Base-by-base conservation (phyloP, 306 rosid genomes). In the Cicer judaicum region DNA sequence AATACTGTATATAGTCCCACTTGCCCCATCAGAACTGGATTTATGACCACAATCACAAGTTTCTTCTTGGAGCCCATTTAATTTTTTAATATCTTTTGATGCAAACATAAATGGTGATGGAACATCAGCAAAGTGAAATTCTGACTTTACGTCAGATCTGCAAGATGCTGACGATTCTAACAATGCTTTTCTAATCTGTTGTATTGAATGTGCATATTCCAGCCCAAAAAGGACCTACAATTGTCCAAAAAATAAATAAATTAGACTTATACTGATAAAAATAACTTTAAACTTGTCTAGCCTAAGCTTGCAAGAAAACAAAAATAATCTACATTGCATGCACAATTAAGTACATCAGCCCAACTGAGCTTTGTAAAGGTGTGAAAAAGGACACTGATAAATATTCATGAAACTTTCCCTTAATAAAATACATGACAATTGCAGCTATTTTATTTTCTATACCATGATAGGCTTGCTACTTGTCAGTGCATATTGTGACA, bases 161-260 rank as follows among this genome's bases (percentile, higher is more conserved):
- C 82, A 64, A 41, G 74, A 78, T 9, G 39, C 52, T 56, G 66
- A 82, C 64, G 79, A 73, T 71, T 88, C 89, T 43, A 46, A 42
- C 54, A 88, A 63, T 69, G 72, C 68, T 78, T 86, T 72, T 85
- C 75, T 89, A 43, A 93, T 79, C 40, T 79, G 81, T 56, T 46
- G 56, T 19, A 88, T 76, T 34, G 87, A 76, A 82, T 88, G 88
- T 14, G 88, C 83, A 70, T 91, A 93, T 76, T 93, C 97, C 83
- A 89, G 68, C 71, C 96, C 97, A 77, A 69, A 93, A 67, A 93
- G 98, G 43, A 93, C 96, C 98, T 93, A 78, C 78, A 81, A 7
- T 81, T 52, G 10, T 50, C 18, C 14, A 62, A 7, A 59, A 69
- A 69, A 38, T 8, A 5, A 8, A 57, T 7, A 29, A 69, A 61